A percentile compares a stretch with the other conserved stretches of the same genome.
These are phyloP conservation scores for Delonix regia DNA, from an alignment of 306 rosid genomes.

Conservation along the genomic window DNA sequence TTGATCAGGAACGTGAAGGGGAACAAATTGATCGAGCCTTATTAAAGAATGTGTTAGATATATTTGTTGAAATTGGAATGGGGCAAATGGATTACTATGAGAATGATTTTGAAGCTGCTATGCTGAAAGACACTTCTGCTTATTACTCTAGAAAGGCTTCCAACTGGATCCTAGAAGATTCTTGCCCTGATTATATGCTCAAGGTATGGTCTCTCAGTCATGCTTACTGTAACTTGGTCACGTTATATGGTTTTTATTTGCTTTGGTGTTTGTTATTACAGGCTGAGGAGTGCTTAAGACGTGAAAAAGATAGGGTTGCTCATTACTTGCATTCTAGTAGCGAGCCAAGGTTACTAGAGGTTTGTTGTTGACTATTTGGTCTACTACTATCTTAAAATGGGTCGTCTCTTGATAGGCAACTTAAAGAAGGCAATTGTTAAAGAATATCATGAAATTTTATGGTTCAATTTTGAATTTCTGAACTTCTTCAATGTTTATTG, in stretches of 20 bases:
- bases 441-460: conserved; percentile 7
- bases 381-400: conserved; percentile 21
- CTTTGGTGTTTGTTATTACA: conserved; percentile 33
- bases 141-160: conserved; percentile 93
- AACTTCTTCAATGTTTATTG: conserved; percentile 28
- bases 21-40: conserved; percentile 93
- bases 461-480: conserved; percentile 30
- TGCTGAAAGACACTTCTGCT: conserved; percentile 77
- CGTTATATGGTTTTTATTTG: conserved; percentile 23
- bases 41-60: conserved; percentile 80
- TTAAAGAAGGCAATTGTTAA: not conserved
- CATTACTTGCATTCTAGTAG: conserved; percentile 63
- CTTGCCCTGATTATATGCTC: conserved; percentile 91
- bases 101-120: conserved; percentile 69
- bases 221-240: conserved; percentile 31
- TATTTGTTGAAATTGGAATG: conserved; percentile 96
- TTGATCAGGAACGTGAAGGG: conserved; percentile 95
- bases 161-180: conserved; percentile 77
- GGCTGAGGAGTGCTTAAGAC: conserved; percentile 67
- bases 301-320: conserved; percentile 67
- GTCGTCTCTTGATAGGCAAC: conserved; percentile 25
- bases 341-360: conserved; percentile 63
- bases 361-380: conserved; percentile 37
- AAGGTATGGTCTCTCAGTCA: conserved; percentile 48
- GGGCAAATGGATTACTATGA: conserved; percentile 85